These are phyloP conservation scores for Coprinopsis sp. DNA, from an alignment of 768 basidiomycete genomes.

Conservation along the genomic window DNA sequence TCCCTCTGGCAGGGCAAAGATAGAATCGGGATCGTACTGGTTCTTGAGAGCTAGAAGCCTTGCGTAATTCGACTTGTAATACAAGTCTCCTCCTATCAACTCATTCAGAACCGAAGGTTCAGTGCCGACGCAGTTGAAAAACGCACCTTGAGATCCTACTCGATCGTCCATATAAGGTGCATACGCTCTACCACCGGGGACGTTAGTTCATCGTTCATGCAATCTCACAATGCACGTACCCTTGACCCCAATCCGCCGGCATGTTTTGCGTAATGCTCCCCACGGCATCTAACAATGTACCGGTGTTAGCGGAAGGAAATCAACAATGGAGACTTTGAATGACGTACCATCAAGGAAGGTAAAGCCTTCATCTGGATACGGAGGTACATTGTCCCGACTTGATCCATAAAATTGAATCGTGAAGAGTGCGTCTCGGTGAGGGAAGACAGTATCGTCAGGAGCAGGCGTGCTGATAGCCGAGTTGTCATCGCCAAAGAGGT, in stretches of 20 bases:
- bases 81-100: constrained; percentile 27
- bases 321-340: neutral
- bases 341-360: constrained; percentile 30
- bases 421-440: constrained; percentile 28
- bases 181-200: constrained; percentile 23
- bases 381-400: constrained; percentile 17
- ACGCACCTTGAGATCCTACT: constrained; percentile 26
- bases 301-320: neutral
- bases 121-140: neutral
- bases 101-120: neutral
- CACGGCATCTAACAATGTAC: constrained; percentile 18
- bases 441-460: constrained; percentile 27
- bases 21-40: constrained; percentile 29
- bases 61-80: constrained; percentile 28
- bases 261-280: constrained; percentile 22
- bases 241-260: constrained; percentile 20
- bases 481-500: constrained; percentile 27
- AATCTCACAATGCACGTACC: neutral
- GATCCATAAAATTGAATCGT: constrained; percentile 35
- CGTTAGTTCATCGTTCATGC: neutral
- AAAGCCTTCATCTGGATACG: constrained; percentile 30
- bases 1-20: constrained; percentile 36
- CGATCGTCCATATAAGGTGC: constrained; percentile 37
- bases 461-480: constrained; percentile 29
- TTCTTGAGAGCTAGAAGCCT: constrained; percentile 29